Evolutionary conservation across 805 yeast genomes (phyloP), one percentile per base, ranked within the genome.

Genomic region (Wickerhamomyces silvicola): DNA sequence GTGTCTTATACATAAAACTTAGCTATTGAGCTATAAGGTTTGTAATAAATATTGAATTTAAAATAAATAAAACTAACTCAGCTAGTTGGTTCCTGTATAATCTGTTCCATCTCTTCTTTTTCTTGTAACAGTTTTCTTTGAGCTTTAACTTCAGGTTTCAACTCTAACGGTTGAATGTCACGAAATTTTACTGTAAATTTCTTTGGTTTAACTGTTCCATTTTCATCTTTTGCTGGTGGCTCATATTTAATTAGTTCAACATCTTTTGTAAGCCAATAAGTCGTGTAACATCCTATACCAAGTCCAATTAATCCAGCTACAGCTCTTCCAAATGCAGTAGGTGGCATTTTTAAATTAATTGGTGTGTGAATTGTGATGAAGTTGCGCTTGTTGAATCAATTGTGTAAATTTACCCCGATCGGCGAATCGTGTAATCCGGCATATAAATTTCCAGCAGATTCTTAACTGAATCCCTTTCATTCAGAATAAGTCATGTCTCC

Each of bases 191-290:
- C 53, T 24, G 39, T 57, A 32, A 66, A 50, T 7, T 63, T 58
- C 23, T 42, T 41, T 24, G 49, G 56, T 25, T 61, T 60, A 41
- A 63, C 59, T 10, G 64, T 57, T 0, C 66, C 64, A 26, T 63
- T 48, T 27, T 56, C 57, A 31, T 64, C 64, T 27, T 50, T 54
- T 30, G 56, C 56, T 1, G 68, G 59, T 17, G 71, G 70, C 10
- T 56, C 43, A 33, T 54, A 58, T 41, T 66, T 66, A 25, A 68
- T 45, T 32, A 66, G 41, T 31, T 64, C 35, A 20, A 32, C 41
- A 35, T 46, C 51, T 26, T 37, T 42, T 10, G 50, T 46, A 27
- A 48, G 17, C 13, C 31, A 31, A 27, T 42, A 44, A 1, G 51
- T 40, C 11, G 37, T 29, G 3, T 31, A 9, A 11, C 38, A 23